phyloP scores from a whole-genome alignment of 495 filamentous ascomycete genomes.

The Neurospora cerealis region DNA sequence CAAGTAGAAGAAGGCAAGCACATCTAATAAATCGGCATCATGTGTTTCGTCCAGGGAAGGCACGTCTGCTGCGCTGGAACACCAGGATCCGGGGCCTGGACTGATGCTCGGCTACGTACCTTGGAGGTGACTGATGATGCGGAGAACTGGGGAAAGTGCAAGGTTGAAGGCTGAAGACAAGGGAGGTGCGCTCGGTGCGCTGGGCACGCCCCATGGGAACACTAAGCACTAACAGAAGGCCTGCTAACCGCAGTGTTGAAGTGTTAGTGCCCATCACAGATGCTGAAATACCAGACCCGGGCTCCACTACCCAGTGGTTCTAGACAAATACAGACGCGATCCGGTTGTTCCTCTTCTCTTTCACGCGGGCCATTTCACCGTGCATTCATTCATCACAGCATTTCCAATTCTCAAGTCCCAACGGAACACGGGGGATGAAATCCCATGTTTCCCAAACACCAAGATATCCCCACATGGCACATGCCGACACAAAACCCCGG shows the following conservation, averaged over 20 bases:
- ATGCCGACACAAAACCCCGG: neutral
- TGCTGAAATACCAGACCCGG: neutral
- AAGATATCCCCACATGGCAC: neutral
- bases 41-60: neutral
- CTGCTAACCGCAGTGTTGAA: neutral
- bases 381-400: neutral
- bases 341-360: neutral
- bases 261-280: neutral
- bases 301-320: neutral
- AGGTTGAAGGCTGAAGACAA: neutral
- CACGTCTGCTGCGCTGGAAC: neutral
- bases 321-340: neutral
- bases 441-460: neutral
- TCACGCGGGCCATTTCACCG: neutral
- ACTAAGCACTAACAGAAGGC: neutral
- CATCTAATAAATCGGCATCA: neutral
- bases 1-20: neutral
- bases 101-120: neutral
- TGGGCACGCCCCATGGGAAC: neutral
- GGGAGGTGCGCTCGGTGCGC: neutral
- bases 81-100: neutral
- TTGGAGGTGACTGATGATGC: neutral
- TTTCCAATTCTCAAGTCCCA: neutral
- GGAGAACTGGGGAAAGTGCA: neutral
- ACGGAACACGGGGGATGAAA: neutral